Evolutionary conservation across 2,329 filamentous ascomycete genomes (phyloP).

Genomic region (Knufia petricola): DNA sequence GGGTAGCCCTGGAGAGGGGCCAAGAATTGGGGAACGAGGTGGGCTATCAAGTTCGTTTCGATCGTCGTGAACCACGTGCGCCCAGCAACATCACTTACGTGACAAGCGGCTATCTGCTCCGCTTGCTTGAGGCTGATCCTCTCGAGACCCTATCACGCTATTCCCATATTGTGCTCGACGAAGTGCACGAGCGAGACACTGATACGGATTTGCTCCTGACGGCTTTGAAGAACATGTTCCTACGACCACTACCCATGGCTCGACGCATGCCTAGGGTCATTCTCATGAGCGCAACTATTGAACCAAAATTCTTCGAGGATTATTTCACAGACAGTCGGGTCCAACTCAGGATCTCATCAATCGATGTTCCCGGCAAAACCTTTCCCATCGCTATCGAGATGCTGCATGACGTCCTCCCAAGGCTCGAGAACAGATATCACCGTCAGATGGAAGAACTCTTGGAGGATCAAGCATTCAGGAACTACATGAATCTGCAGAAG

Average conservation of each 20-base stretch:
- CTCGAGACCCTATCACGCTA: constrained; percentile 85
- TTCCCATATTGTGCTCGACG: constrained; percentile 59
- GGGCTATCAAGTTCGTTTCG: constrained; percentile 86
- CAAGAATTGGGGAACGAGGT: constrained; percentile 77
- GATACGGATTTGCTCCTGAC: constrained; percentile 94
- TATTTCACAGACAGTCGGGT: constrained; percentile 49
- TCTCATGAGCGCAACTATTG: constrained; percentile 94
- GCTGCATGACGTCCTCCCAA: constrained; percentile 65
- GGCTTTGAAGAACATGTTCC: constrained; percentile 74
- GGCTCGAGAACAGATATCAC: neutral
- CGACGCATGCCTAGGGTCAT: constrained; percentile 75
- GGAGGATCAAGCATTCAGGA: neutral
- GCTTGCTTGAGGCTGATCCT: constrained; percentile 87
- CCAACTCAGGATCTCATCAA: constrained; percentile 45
- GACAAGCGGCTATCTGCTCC: constrained; percentile 74
- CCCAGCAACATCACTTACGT: constrained; percentile 67
- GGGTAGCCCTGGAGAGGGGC: constrained; percentile 89
- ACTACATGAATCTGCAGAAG: neutral
- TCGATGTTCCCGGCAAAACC: constrained; percentile 84
- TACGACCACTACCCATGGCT: constrained; percentile 34
- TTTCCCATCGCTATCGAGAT: constrained; percentile 83
- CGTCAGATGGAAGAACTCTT: neutral
- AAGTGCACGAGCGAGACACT: constrained; percentile 91
- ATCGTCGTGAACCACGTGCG: constrained; percentile 69
- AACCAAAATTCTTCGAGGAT: constrained; percentile 78